Conservation (phyloP, 306 rosid species). For the Arachis hypogaea region DNA sequence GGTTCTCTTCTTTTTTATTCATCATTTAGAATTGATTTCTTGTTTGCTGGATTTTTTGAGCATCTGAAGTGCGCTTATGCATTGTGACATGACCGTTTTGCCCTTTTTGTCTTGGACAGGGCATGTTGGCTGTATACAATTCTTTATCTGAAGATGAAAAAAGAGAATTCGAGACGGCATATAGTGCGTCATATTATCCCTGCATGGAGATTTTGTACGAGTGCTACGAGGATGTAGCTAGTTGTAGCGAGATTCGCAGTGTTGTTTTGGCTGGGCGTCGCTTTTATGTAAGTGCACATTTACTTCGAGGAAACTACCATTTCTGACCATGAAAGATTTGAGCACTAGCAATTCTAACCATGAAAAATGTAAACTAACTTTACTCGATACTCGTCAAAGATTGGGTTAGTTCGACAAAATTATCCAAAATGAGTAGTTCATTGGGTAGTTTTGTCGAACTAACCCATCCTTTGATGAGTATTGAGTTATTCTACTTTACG, state of each 20-base stretch:
- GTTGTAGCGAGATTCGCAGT: constrained; percentile 92
- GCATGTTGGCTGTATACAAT: constrained; percentile 86
- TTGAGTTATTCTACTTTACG: too few species aligned
- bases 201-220: constrained; percentile 98
- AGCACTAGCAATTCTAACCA: too few species aligned
- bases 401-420: too few species aligned
- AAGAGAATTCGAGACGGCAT: constrained; percentile 86
- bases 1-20: constrained; percentile 50
- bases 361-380: too few species aligned
- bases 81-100: constrained; percentile 20
- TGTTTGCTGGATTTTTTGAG: background rate
- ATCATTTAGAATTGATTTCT: background rate
- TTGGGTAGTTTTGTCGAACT: too few species aligned
- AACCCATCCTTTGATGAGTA: too few species aligned
- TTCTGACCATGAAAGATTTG: too few species aligned
- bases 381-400: too few species aligned
- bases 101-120: constrained; percentile 47
- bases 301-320: background rate
- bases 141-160: constrained; percentile 78
- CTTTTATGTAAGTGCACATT: constrained; percentile 64
- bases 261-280: constrained; percentile 99
- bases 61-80: constrained; percentile 7
- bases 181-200: constrained; percentile 93
- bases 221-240: constrained; percentile 95
- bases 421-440: too few species aligned